Percentiles rank a stretch among this genome's conserved stretches.
These are phyloP conservation scores for Colletotrichum kahawae DNA, from an alignment of 2,329 filamentous ascomycete species.

Conservation along the genomic window DNA sequence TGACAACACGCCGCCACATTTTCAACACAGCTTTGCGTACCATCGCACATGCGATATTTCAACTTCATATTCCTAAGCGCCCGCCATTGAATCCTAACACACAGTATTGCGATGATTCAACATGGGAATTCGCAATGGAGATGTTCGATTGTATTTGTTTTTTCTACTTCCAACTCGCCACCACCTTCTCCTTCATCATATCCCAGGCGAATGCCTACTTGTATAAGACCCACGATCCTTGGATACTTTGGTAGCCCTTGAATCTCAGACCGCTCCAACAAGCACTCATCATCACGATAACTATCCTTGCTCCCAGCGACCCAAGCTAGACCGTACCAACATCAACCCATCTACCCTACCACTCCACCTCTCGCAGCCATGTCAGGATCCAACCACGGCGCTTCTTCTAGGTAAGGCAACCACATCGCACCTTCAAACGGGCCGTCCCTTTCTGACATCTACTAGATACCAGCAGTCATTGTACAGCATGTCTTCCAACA, in stretches of 20 bases:
- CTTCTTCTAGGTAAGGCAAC: conserved; percentile 1
- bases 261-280: background rate
- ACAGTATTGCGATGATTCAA: background rate
- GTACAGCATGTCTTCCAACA: conserved; percentile 8
- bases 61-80: background rate
- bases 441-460: background rate
- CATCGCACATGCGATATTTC: background rate
- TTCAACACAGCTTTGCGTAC: background rate
- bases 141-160: background rate
- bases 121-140: background rate
- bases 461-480: conserved; percentile 1
- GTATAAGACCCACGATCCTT: background rate
- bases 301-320: background rate
- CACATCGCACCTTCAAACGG: background rate
- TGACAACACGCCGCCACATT: background rate
- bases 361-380: background rate
- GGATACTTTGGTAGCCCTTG: background rate
- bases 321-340: background rate
- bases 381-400: background rate
- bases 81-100: background rate
- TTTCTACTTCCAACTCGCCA: background rate
- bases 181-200: background rate
- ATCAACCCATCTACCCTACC: too few relatives aligned
- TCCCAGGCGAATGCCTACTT: background rate
- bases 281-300: background rate